A percentile compares a stretch with the other conserved stretches of the same genome.
These are phyloP conservation scores for Teratosphaeria viscida DNA, from an alignment of 2,329 filamentous ascomycete species.

Conservation along the genomic window DNA sequence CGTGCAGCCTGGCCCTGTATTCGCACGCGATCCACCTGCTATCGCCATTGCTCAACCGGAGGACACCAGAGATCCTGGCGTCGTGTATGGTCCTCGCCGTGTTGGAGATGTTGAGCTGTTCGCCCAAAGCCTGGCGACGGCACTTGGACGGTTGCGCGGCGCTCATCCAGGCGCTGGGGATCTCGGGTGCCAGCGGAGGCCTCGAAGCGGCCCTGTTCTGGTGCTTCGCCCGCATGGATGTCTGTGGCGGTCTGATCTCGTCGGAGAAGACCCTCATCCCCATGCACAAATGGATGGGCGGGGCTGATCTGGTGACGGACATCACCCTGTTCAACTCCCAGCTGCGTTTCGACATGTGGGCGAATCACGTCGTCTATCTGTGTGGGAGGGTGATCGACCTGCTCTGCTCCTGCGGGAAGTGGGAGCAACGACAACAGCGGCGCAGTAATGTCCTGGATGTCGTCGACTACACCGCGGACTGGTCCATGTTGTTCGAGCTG, in stretches of 20 bases:
- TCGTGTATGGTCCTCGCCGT: constrained; percentile 40
- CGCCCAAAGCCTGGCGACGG: constrained; percentile 42
- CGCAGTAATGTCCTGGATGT: constrained; percentile 14
- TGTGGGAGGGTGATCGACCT: constrained; percentile 36
- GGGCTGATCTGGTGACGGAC: constrained; percentile 27
- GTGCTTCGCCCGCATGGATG: constrained; percentile 50
- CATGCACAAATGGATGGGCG: constrained; percentile 39
- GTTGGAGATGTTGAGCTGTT: constrained; percentile 40
- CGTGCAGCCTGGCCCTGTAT: constrained; percentile 44
- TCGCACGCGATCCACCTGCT: constrained; percentile 41
- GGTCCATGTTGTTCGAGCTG: constrained; percentile 24
- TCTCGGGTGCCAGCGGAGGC: constrained; percentile 43
- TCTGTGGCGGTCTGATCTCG: constrained; percentile 47
- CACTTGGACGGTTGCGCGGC: constrained; percentile 49
- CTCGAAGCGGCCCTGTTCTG: constrained; percentile 46
- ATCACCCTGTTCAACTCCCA: constrained; percentile 29
- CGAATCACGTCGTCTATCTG: constrained; percentile 50
- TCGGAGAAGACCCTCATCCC: constrained; percentile 41
- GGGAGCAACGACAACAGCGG: constrained; percentile 17
- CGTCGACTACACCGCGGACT: constrained; percentile 21
- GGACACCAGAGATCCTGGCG: constrained; percentile 37
- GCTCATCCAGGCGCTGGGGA: constrained; percentile 40
- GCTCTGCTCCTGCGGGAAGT: constrained; percentile 20
- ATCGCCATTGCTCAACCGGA: constrained; percentile 32
- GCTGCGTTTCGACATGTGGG: constrained; percentile 44